phyloP scores from a whole-genome alignment of 805 yeast species.

The Yamadazyma phyllophila region DNA sequence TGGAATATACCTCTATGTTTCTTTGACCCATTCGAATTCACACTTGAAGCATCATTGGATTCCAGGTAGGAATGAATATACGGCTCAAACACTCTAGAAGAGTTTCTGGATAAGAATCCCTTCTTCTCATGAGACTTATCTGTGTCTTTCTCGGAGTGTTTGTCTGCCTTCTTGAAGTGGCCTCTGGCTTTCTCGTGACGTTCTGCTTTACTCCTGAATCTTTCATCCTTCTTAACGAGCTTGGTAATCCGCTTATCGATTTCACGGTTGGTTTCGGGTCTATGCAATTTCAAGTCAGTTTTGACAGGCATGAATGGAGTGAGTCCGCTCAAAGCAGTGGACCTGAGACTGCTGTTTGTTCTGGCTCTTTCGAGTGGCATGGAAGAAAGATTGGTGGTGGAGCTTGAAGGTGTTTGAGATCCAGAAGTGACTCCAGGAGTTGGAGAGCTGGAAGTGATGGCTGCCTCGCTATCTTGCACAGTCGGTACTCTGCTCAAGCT shows the following conservation, averaged over 20 bases:
- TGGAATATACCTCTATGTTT: conserved; percentile 20
- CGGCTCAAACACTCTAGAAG: conserved; percentile 10
- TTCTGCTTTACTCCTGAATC: conserved; percentile 10
- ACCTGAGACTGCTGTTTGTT: conserved; percentile 21
- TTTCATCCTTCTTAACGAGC: conserved; percentile 31
- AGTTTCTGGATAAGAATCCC: conserved; percentile 5
- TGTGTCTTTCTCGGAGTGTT: background rate
- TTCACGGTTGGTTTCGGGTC: conserved; percentile 22
- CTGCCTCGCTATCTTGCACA: background rate
- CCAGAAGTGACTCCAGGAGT: background rate
- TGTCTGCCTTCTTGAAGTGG: background rate
- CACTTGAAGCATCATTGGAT: background rate
- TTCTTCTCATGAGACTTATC: conserved; percentile 1
- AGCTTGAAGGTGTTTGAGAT: background rate
- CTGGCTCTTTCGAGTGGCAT: conserved; percentile 13
- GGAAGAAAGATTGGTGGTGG: conserved; percentile 2
- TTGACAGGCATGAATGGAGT: conserved; percentile 30
- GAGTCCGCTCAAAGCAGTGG: conserved; percentile 19
- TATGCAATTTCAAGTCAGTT: conserved; percentile 12
- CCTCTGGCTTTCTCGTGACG: conserved; percentile 14
- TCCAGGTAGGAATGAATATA: conserved; percentile 1
- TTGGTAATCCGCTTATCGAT: conserved; percentile 33
- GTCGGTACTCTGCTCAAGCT: conserved; percentile 6
- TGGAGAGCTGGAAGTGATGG: background rate
- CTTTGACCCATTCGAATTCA: conserved; percentile 4